phyloP scores from a whole-genome alignment of 257 asterid species.

The Lycium ferocissimum region DNA sequence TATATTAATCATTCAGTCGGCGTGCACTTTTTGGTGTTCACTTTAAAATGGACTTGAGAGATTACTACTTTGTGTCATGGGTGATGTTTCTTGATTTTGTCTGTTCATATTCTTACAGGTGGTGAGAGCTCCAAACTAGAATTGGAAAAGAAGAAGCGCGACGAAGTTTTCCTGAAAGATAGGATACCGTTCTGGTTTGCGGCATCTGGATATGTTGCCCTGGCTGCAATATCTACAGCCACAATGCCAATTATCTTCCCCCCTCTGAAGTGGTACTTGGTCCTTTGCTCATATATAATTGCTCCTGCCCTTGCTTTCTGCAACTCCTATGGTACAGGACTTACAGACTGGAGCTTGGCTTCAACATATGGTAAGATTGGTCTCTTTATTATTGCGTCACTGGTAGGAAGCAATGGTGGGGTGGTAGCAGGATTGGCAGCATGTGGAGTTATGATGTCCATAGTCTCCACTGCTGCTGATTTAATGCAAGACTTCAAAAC shows the following conservation, averaged over 20 bases:
- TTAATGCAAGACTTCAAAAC: conserved; percentile 95
- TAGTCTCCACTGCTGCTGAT: conserved; percentile 96
- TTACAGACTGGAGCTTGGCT: conserved; percentile 94
- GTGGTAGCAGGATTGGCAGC: conserved; percentile 90
- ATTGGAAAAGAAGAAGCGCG: conserved; percentile 68
- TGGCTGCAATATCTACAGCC: conserved; percentile 85
- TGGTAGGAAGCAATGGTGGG: conserved; percentile 85
- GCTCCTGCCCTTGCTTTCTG: conserved; percentile 99
- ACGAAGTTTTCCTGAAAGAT: conserved; percentile 76
- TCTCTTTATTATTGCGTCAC: conserved; percentile 82
- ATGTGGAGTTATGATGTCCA: conserved; percentile 98
- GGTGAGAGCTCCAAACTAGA: conserved; percentile 53
- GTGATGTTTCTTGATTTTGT: conserved; percentile 1
- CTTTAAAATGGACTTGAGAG: not conserved
- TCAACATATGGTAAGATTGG: conserved; percentile 94
- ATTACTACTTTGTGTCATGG: not conserved
- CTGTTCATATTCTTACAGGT: conserved; percentile 48
- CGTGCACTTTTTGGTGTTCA: not conserved
- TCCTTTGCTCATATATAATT: conserved; percentile 80
- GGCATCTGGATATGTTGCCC: conserved; percentile 81
- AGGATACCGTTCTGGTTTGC: conserved; percentile 86
- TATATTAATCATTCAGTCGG: not conserved
- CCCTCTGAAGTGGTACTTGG: conserved; percentile 90
- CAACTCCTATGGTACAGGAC: conserved; percentile 93
- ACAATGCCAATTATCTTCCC: conserved; percentile 85